Conservation (phyloP, 2,329 filamentous ascomycete genomes). For the Biscogniauxia mediterranea region DNA sequence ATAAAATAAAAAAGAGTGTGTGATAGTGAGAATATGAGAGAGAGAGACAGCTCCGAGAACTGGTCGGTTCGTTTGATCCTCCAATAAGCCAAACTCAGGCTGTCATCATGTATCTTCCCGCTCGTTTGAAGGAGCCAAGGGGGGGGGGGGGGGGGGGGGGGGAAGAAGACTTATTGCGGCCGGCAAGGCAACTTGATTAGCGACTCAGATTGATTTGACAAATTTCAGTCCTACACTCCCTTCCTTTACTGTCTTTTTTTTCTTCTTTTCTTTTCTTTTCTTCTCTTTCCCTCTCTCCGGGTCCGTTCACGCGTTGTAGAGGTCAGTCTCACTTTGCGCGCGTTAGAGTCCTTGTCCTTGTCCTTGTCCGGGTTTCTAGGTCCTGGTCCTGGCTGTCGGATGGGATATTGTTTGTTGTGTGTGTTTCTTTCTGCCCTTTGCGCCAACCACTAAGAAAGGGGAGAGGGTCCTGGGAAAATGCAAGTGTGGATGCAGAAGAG, state of each 20-base stretch:
- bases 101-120: slow-evolving; percentile 22
- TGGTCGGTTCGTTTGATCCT: slow-evolving; percentile 22
- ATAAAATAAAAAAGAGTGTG: neutral
- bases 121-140: slow-evolving; percentile 9
- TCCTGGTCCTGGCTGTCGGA: neutral
- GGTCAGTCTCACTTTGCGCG: slow-evolving; percentile 3
- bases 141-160: slow-evolving; percentile 8
- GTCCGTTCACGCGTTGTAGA: neutral
- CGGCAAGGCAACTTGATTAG: slow-evolving; percentile 21
- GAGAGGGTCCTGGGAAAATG: neutral
- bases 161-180: slow-evolving; percentile 12
- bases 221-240: slow-evolving; percentile 6
- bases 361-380: neutral
- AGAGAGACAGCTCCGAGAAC: slow-evolving; percentile 10
- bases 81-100: slow-evolving; percentile 22
- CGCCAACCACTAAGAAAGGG: neutral
- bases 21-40: neutral
- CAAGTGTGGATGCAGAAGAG: neutral
- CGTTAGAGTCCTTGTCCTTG: neutral
- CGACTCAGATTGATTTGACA: slow-evolving; percentile 19
- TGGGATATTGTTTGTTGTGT: neutral
- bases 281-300: neutral
- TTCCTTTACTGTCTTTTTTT: slow-evolving; percentile 1
- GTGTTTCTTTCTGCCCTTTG: neutral
- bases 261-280: neutral